Percentiles rank a stretch among this genome's conserved stretches.
These are phyloP conservation scores for Tarenaya hassleriana DNA, from an alignment of 345 rosid species.

Conservation along the genomic window DNA sequence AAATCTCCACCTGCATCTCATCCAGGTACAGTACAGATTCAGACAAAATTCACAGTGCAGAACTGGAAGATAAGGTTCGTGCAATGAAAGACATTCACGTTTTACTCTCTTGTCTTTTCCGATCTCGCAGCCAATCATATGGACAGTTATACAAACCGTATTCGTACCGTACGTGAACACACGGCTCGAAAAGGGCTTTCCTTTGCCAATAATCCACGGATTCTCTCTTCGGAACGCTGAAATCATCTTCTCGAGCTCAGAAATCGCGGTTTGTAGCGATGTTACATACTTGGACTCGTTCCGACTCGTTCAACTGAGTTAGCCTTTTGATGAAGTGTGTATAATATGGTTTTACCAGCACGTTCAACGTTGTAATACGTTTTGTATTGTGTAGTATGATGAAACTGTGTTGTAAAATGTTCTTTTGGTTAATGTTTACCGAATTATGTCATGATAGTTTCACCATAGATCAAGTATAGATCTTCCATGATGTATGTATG, in stretches of 20 bases:
- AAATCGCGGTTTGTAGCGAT: conserved; percentile 60
- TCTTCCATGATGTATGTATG: no score
- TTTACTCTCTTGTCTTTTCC: conserved; percentile 2
- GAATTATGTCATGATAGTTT: no score
- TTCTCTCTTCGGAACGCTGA: conserved; percentile 69
- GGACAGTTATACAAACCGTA: conserved; percentile 82
- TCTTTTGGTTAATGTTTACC: no score
- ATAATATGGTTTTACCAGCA: no score
- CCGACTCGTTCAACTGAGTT: background rate
- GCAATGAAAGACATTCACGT: background rate
- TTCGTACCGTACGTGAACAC: conserved; percentile 70
- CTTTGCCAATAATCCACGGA: conserved; percentile 81
- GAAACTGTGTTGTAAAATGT: no score
- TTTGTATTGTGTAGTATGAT: no score
- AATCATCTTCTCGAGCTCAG: conserved; percentile 44
- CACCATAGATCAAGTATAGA: no score
- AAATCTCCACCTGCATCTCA: conserved; percentile 60
- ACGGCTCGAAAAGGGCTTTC: conserved; percentile 71
- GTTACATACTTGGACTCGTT: conserved; percentile 42
- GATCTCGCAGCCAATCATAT: conserved; percentile 71
- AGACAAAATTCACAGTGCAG: background rate
- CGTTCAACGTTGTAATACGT: no score
- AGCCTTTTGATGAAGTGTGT: no score
- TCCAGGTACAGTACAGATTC: conserved; percentile 50
- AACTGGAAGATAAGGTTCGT: background rate